Evolutionary conservation across 208 protist genomes (phyloP), one percentile per base, ranked within the genome.

Genomic region (Leishmania major): DNA sequence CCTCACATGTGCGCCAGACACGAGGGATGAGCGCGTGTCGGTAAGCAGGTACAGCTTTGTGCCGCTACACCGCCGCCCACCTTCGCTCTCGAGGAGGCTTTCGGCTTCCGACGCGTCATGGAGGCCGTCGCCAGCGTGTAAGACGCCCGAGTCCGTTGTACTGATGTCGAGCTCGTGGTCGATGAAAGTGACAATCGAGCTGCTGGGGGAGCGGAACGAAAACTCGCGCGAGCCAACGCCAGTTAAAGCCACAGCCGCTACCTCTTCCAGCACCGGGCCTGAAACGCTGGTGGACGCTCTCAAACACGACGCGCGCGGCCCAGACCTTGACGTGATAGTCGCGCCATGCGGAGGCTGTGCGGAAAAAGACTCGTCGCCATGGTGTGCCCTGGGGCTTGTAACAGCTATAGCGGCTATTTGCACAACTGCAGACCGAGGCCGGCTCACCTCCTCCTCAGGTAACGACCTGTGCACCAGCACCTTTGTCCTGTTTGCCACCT

Each of bases 131-230:
- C 13, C 72, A 1, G 35, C 1, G 40, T 62, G 31, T 15, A 60
- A 45, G 72, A 60, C 49, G 28, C 13, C 8, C 6, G 72, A 60
- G 72, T 76, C 72, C 10, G 49, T 45, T 72, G 43, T 70, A 17
- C 31, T 51, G 57, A 64, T 47, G 11, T 75, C 77, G 19, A 60
- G 53, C 1, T 75, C 77, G 53, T 81, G 62, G 45, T 75, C 66
- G 1, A 81, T 43, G 22, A 75, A 75, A 22, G 62, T 81, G 17
- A 55, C 40, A 47, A 80, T 55, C 17, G 77, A 80, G 28, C 59
- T 71, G 40, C 25, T 69, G 28, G 57, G 47, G 6, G 77, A 80
- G n/a, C 31, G n/a, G 17, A 40, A 22, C n/a, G 49, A 40, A 8
- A 55, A 8, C 6, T 76, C 72, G 13, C 13, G 72, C 3, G 51